Evolutionary conservation across 345 rosid species (phyloP), one percentile per base, ranked within the genome.

Genomic region (Corymbia maculata): DNA sequence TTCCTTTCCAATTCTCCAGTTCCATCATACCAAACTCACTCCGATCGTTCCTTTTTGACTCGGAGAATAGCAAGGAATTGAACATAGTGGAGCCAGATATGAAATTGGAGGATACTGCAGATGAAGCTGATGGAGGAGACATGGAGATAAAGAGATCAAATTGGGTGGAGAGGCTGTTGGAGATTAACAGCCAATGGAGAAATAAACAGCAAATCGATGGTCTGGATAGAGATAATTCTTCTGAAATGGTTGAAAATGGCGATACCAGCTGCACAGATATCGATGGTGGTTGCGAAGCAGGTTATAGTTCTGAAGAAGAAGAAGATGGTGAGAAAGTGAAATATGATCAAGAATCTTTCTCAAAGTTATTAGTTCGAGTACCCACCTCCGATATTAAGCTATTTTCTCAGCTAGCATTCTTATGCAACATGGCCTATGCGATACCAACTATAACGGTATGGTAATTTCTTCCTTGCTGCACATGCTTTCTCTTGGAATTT

Each of bases 351-450:
- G 92, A 96, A 87, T 89, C 95, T 47, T 96, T 97, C 90, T 93
- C 94, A 0, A 91, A 88, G 57, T 91, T 95, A 80, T 90, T 97
- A 90, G 89, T 12, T 82, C 86, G 51, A 51, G 96, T 94, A 10
- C 92, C 97, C 36, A 92, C 93, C 94, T 93, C 96, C 6, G 98
- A 96, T 66, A 93, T 93, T 68, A 94, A 94, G 92, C 92, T 87
- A 64, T 92, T 95, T 92, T 95, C 99, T 57, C 96, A 94, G 90
- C 93, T 96, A 53, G 99, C 98, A 86, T 96, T 95, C 92, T 89
- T 96, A 88, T 93, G 96, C 93, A 97, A 96, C 92, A 92, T 96
- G 91, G 98, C 99, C 53, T 97, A 96, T 92, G 96, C 92, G 88
- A 96, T 97, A 90, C 94, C 95, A 3, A 92, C 91, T 15, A 93